Conservation (phyloP, 495 filamentous ascomycete species). For the Tricharina praecox region DNA sequence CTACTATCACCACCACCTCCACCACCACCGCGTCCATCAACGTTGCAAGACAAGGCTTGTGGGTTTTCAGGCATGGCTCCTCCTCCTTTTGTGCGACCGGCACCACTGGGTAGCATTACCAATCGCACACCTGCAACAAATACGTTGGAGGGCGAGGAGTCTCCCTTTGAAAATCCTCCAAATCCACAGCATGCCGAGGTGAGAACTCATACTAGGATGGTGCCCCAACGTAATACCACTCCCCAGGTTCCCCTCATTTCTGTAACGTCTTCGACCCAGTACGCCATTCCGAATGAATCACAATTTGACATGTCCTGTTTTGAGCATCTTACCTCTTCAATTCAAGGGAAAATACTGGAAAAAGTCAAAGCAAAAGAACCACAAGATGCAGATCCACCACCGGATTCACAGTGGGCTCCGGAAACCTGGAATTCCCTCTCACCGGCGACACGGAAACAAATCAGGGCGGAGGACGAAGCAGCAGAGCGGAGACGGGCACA, state of each 20-base stretch:
- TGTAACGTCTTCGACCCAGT: slow-evolving; percentile 10
- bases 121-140: too few species aligned
- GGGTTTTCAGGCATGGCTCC: too few species aligned
- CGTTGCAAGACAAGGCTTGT: background rate
- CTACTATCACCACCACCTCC: background rate
- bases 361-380: slow-evolving; percentile 4
- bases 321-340: background rate
- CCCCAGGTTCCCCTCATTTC: background rate
- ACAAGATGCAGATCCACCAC: too few species aligned
- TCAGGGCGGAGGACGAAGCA: slow-evolving; percentile 9
- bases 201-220: too few species aligned
- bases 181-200: too few species aligned
- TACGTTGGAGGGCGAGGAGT: too few species aligned
- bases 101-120: too few species aligned
- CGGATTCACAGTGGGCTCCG: slow-evolving; percentile 14
- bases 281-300: slow-evolving; percentile 10
- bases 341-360: background rate
- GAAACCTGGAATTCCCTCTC: slow-evolving; percentile 13
- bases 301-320: slow-evolving; percentile 14
- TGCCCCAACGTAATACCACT: too few species aligned
- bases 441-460: slow-evolving; percentile 9
- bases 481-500: slow-evolving; percentile 12
- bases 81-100: too few species aligned
- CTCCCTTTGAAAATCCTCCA: too few species aligned
- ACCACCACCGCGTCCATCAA: background rate